These are phyloP conservation scores for Pestalotiopsis sp. DNA, from an alignment of 2,329 filamentous ascomycete genomes.

Conservation along the genomic window DNA sequence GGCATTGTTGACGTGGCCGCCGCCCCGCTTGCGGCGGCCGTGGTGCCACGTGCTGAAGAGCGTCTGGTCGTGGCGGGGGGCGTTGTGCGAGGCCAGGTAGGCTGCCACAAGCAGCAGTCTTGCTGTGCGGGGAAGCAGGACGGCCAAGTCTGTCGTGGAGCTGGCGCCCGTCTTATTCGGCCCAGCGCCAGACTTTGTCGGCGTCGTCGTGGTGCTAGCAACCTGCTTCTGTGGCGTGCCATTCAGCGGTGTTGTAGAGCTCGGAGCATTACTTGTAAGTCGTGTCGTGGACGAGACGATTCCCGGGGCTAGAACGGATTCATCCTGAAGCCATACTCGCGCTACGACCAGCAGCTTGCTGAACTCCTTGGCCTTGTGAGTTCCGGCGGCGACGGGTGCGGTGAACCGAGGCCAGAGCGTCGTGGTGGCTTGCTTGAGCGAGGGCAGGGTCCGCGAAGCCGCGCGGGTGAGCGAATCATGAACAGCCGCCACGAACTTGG, in stretches of 20 bases:
- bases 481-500: conserved; percentile 78
- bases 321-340: conserved; percentile 71
- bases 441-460: conserved; percentile 77
- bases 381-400: conserved; percentile 74
- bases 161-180: conserved; percentile 3
- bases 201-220: conserved; percentile 16
- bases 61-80: conserved; percentile 69
- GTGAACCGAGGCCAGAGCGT: conserved; percentile 87
- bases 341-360: conserved; percentile 77
- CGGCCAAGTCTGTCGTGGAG: conserved; percentile 47
- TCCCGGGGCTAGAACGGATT: conserved; percentile 67
- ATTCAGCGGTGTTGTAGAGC: not conserved
- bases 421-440: conserved; percentile 70
- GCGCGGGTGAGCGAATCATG: conserved; percentile 86
- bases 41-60: conserved; percentile 76
- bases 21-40: conserved; percentile 51
- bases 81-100: conserved; percentile 82
- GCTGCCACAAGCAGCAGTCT: conserved; percentile 75
- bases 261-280: not conserved
- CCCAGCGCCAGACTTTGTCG: not conserved
- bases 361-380: conserved; percentile 78
- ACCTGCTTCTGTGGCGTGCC: conserved; percentile 15
- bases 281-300: conserved; percentile 45
- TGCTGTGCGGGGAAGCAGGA: conserved; percentile 70
- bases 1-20: conserved; percentile 37